Base-by-base conservation (phyloP, 345 rosid species). In the Syzygium aromaticum region DNA sequence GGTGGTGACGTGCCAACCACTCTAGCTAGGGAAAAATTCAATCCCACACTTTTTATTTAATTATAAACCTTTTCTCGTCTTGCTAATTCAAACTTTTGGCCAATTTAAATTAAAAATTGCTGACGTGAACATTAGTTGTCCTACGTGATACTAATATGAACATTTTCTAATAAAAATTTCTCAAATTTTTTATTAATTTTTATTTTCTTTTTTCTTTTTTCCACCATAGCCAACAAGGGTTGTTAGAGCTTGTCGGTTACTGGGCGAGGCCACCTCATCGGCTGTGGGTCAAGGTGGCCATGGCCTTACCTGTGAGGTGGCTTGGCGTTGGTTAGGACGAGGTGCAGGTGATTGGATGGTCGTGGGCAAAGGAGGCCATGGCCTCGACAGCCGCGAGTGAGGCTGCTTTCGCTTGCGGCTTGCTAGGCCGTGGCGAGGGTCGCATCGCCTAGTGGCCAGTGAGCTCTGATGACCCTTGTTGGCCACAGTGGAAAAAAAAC, bases 91-190 rank as follows among this genome's bases (percentile, higher is more conserved):
- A 2, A 11, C 1, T 0, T 25, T 59, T 1, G 0, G 1, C 12
- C 0, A 6, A 59, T 59, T 27, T 59, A 59, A 27, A 11, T 0
- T 0, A 0, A 4, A 59, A 11, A 59, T 11, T 59, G 11, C 0
- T 5, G 0, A 59, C 27, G 16, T 59, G 11, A 13, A 59, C 64
- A 11, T 15, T 16, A 3, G 27, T 3, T 25, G 2, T 2, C 7
- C 14, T 56, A 23, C 46, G 14, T n/a, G 25, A 0, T 13, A 0
- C 0, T 5, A 0, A 59, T 0, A 0, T 59, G 7, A 30, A 59
- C 7, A 25, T 59, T 25, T 59, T 59, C 27, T 59, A 59, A 5
- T 11, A 59, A 25, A 8, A 22, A 59, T 27, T 59, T 59, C 25
- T 23, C 5, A 23, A 11, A 11, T 25, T 57, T 25, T 51, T 11